These are phyloP conservation scores for Malbranchea zuffiana DNA, from an alignment of 2,329 filamentous ascomycete genomes.

Conservation along the genomic window DNA sequence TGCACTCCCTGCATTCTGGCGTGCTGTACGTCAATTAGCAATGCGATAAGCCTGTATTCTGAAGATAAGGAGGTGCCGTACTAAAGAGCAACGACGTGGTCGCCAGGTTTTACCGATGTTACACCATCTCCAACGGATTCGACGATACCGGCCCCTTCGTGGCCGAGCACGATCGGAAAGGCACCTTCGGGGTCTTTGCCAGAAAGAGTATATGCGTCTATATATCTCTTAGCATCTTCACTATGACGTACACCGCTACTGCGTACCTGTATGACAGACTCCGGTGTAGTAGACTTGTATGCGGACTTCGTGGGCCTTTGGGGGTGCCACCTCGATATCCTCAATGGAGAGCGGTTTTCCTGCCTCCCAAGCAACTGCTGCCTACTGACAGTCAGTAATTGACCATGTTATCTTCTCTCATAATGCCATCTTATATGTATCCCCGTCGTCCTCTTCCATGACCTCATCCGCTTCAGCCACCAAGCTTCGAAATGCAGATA, in stretches of 20 bases:
- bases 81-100: slow-evolving; percentile 85
- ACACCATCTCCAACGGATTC: slow-evolving; percentile 92
- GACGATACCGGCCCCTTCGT: slow-evolving; percentile 84
- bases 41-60: neutral
- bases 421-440: slow-evolving; percentile 12
- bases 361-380: slow-evolving; percentile 94
- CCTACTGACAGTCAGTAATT: slow-evolving; percentile 40
- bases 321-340: slow-evolving; percentile 82
- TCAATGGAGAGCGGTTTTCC: slow-evolving; percentile 82
- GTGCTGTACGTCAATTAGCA: slow-evolving; percentile 50
- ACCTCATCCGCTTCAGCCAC: neutral
- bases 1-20: slow-evolving; percentile 94
- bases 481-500: neutral
- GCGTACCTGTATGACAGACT: slow-evolving; percentile 89
- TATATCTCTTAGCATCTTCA: neutral
- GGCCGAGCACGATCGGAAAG: slow-evolving; percentile 78
- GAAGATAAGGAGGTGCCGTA: slow-evolving; percentile 32
- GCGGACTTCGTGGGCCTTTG: slow-evolving; percentile 85
- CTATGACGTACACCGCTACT: neutral
- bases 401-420: slow-evolving; percentile 9
- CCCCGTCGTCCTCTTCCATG: neutral
- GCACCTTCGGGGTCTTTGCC: slow-evolving; percentile 96
- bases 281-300: slow-evolving; percentile 97
- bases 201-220: slow-evolving; percentile 86
- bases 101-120: slow-evolving; percentile 84